phyloP scores from a whole-genome alignment of 805 yeast species.

The Komagataella ulmi region DNA sequence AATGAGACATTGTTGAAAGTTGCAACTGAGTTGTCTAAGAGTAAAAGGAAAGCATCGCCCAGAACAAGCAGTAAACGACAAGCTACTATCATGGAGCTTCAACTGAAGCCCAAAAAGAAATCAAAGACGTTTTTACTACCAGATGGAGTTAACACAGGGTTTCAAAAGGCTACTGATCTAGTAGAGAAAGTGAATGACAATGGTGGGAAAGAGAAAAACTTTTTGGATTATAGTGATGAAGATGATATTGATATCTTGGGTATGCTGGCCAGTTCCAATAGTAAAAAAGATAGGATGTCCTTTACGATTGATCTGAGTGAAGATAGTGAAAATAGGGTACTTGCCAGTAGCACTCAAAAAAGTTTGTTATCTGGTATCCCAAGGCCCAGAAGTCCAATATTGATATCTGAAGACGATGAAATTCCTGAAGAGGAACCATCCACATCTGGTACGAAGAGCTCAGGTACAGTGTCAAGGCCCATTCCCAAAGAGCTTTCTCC shows the following conservation, averaged over 20 bases:
- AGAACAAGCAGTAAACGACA: neutral
- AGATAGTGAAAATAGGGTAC: neutral
- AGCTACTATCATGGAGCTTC: neutral
- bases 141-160: constrained; percentile 54
- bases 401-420: neutral
- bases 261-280: neutral
- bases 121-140: constrained; percentile 58
- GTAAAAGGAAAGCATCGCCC: neutral
- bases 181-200: constrained; percentile 17
- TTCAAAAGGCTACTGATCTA: constrained; percentile 35
- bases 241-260: neutral
- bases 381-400: neutral
- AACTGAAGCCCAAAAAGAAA: neutral
- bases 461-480: neutral
- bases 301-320: neutral
- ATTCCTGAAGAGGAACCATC: neutral
- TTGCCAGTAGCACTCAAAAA: neutral
- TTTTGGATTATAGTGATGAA: neutral
- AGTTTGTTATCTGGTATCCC: neutral
- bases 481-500: neutral
- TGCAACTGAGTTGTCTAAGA: neutral
- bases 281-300: neutral
- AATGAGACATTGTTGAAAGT: constrained; percentile 25
- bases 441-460: neutral
- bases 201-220: neutral